Base-by-base conservation (phyloP, 78 protist species). In the Mantamonas sphyraenae region DNA sequence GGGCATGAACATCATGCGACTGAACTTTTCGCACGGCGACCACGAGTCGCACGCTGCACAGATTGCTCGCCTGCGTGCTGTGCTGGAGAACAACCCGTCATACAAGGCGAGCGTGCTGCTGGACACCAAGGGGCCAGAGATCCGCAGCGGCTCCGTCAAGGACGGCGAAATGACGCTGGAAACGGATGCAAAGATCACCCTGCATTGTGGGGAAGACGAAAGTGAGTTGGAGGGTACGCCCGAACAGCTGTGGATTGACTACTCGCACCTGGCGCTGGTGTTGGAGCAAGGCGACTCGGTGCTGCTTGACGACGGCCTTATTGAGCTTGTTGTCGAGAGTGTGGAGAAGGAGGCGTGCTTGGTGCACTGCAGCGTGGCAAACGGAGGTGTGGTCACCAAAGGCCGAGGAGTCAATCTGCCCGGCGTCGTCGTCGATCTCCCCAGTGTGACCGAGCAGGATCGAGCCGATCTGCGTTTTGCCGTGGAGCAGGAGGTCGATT, bases 401-500 rank as follows among this genome's bases (percentile, higher is more conserved):
- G 12, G 37, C 31, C 24, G 30, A 55, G 53, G 53, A 47, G 53
- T 47, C 12, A 47, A 47, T 47, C 16, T 66, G 61, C 70, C 31
- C 73, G 22, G 69, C 37, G 77, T 58, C 34, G 8, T 45, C 35
- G 83, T 87, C 16, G 83, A 79, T 39, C 77, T 82, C 5, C 87
- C 93, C 8, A 81, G 89, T 35, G 66, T 93, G 22, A 80, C 92
- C 30, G 86, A 59, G 38, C 76, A 85, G 73, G 97, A 93, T 81
- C n/a, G 20, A 26, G 66, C 12, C 24, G 90, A 85, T 76, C 59
- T 86, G 17, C 12, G 3, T 16, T 90, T 55, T 24, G 88, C 66
- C 66, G 83, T 73, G 3, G 59, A 64, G 59, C 58, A 69, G 45
- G 63, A 50, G 33, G 68, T 79, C 43, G 96, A 92, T 69, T 80